These are phyloP conservation scores for Diaporthe eres DNA, from an alignment of 2,329 filamentous ascomycete genomes.

Conservation along the genomic window DNA sequence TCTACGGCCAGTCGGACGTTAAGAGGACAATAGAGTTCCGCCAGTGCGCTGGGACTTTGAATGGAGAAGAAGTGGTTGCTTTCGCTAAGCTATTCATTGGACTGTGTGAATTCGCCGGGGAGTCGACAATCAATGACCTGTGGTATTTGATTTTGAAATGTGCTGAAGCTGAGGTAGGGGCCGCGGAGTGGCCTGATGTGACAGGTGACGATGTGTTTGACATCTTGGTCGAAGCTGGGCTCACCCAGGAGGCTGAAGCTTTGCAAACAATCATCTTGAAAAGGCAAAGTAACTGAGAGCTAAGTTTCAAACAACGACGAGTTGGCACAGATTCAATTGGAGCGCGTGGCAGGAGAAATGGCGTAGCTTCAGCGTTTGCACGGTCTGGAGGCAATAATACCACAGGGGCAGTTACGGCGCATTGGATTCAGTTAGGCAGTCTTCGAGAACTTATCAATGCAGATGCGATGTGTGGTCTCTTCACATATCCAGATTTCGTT, in stretches of 20 bases:
- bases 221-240: neutral
- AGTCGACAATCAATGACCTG: neutral
- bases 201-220: neutral
- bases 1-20: neutral
- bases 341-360: neutral
- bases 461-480: neutral
- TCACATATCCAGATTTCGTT: neutral
- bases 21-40: constrained; percentile 16
- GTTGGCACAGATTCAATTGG: neutral
- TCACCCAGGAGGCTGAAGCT: neutral
- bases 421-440: neutral
- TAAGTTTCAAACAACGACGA: neutral
- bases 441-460: neutral
- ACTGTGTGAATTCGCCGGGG: neutral
- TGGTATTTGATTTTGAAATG: constrained; percentile 5
- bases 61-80: neutral
- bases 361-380: neutral
- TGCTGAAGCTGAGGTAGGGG: neutral
- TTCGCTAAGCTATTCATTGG: neutral
- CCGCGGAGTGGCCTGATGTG: neutral
- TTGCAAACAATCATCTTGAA: neutral
- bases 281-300: neutral
- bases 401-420: neutral
- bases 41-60: constrained; percentile 1
- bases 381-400: too few species aligned